Base-by-base conservation (phyloP, 2,329 filamentous ascomycete species). In the Cadophora sp. region DNA sequence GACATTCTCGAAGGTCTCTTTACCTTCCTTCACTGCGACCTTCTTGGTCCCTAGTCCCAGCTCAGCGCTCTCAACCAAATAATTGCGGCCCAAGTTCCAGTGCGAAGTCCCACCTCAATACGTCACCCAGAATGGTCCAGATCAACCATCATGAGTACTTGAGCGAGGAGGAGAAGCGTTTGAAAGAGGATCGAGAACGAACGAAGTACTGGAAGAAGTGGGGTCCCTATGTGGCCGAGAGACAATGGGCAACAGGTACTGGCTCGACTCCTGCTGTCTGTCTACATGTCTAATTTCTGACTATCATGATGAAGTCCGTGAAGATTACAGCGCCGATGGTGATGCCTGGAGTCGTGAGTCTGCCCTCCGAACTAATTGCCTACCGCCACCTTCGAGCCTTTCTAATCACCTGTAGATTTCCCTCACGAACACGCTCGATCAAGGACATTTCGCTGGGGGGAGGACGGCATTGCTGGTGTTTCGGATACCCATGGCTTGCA, bases 201-300 rank as follows among this genome's bases (percentile, higher is more conserved):
- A 87, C 82, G 73, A 95, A 93, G 80, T 98, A 98, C 84, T 98
- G 95, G 95, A 98, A 98, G 88, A 93, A 91, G 89, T 97, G 94
- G 94, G 95, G 95, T 65, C 91, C 94, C 27, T 98, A 97, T 78
- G 91, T 97, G 75, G 89, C 94, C 65, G 95, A 98, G 83, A 86
- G 94, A 78, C 94, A 97, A 83, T 97, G 95, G 95, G 94, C 94
- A 67, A 97, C 94, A 74, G 94, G 92, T 92, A 87, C 46, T 26
- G 66, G 22, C 53, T 46, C 4, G 19, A 46, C 19, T 50, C 34
- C 34, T 58, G 22, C 26, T 2, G 22, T 51, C 8, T n/a, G n/a
- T 34, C 27, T n/a, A 16, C 27, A 37, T 67, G 46, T 61, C 29
- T 7, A 11, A 22, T 26, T 62, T 16, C 62, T 64, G 24, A 64